phyloP scores from a whole-genome alignment of 768 basidiomycete genomes.

The Cubamyces sp. region DNA sequence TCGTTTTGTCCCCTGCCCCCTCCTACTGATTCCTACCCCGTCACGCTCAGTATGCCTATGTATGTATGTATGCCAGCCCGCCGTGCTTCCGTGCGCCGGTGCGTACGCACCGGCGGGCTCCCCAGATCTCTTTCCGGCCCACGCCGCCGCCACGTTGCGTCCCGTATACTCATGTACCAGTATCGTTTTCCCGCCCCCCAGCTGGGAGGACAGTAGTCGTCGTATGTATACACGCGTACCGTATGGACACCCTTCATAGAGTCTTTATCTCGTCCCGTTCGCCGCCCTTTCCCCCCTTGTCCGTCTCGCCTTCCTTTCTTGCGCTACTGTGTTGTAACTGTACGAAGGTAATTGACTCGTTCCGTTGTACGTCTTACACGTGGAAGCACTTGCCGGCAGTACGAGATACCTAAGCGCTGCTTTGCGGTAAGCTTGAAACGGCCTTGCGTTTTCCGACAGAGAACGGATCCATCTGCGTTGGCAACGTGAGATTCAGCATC shows the following conservation, averaged over 20 bases:
- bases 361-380: neutral
- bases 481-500: too few species aligned
- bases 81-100: neutral
- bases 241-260: slow-evolving; percentile 23
- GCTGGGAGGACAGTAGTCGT: slow-evolving; percentile 8
- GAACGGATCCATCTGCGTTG: too few species aligned
- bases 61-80: slow-evolving; percentile 17
- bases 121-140: neutral
- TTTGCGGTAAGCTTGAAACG: too few species aligned
- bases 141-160: neutral
- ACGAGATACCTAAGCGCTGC: too few species aligned
- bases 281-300: neutral
- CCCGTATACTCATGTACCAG: slow-evolving; percentile 14
- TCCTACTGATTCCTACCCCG: neutral
- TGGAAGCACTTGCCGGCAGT: too few species aligned
- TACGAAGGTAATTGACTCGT: slow-evolving; percentile 7
- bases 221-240: slow-evolving; percentile 19
- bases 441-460: too few species aligned
- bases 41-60: slow-evolving; percentile 17
- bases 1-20: slow-evolving; percentile 7
- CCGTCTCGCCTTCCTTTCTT: neutral
- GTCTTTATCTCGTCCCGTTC: neutral
- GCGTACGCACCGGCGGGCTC: neutral
- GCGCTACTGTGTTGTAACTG: slow-evolving; percentile 16
- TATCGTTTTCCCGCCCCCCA: neutral